Base-by-base conservation (phyloP, 352 stramenopile species). In the Phytopythium cucurbitacearum region DNA sequence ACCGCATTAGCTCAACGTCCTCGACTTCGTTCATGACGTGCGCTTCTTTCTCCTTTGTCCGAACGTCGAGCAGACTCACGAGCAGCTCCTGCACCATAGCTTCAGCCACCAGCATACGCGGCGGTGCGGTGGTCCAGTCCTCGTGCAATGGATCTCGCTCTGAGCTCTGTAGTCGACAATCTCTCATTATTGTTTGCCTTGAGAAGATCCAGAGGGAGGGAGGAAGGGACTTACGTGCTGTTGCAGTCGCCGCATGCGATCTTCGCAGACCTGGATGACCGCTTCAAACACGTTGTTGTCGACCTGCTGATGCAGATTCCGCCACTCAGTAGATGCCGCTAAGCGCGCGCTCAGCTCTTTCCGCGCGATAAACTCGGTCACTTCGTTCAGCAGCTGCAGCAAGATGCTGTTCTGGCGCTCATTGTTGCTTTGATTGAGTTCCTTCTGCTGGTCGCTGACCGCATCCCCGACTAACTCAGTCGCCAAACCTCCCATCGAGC, bases 61-160 rank as follows among this genome's bases (percentile, higher is more conserved):
- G 61, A 28, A 89, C 57, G 51, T 75, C 59, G 49, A 81, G 57
- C 11, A 89, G 58, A 51, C 69, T 77, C 55, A 83, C 71, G 4
- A 89, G 58, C 16, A 89, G 64, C 50, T 86, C 78, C 47, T 87
- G 78, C 7, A 87, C 76, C 50, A 89, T 80, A 3, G 78, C 78
- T 57, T 87, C 71, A 4, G 78, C 76, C 11, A 89, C 74, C 33
- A 85, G 48, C 45, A 77, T 61, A 4, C 65, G 60, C 42, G 73
- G 63, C 9, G 72, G 64, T 41, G 67, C 51, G 3, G 45, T 48
- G 34, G 57, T 62, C 60, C 60, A 73, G 21, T 65, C 44, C 3
- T 64, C 50, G 34, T 51, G 40, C 2, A 28, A 28, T 28, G 21
- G 21, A 28, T 28, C 21, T 28, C 21, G 21, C 21, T 28, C 21